phyloP scores from a whole-genome alignment of 2,329 filamentous ascomycete species.

The Colletotrichum orchidophilum region DNA sequence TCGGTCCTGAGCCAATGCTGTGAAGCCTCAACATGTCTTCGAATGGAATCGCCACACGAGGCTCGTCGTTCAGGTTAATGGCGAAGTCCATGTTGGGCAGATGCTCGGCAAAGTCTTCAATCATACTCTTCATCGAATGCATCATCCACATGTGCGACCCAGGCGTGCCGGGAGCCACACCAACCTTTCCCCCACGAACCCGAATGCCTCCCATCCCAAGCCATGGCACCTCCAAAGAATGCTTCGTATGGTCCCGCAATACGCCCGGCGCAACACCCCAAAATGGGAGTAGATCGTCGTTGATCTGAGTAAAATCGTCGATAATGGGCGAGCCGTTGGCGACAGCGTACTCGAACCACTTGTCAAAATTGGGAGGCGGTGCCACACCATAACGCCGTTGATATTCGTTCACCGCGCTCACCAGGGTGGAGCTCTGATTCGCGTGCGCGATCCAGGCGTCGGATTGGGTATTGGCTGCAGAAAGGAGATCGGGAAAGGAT shows the following conservation, averaged over 20 bases:
- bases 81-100: conserved; percentile 83
- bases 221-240: conserved; percentile 44
- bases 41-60: conserved; percentile 39
- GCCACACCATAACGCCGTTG: conserved; percentile 62
- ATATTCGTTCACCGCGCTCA: conserved; percentile 52
- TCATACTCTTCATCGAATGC: conserved; percentile 64
- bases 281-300: conserved; percentile 77
- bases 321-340: conserved; percentile 72
- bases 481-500: conserved; percentile 12
- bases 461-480: conserved; percentile 21
- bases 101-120: conserved; percentile 72
- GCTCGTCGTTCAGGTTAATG: conserved; percentile 68
- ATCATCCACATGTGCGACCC: conserved; percentile 48
- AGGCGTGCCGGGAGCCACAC: conserved; percentile 44
- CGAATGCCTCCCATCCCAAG: conserved; percentile 55
- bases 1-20: background rate
- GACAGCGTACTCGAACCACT: conserved; percentile 80
- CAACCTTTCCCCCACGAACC: conserved; percentile 69
- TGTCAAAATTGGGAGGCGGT: conserved; percentile 81
- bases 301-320: conserved; percentile 81
- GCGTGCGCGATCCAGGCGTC: conserved; percentile 37
- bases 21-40: conserved; percentile 7
- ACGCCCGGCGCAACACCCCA: conserved; percentile 75
- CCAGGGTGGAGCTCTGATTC: conserved; percentile 34
- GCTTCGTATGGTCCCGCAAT: conserved; percentile 63